Evolutionary conservation across 2,329 filamentous ascomycete species (phyloP).

Genomic region (Chalara sp.): DNA sequence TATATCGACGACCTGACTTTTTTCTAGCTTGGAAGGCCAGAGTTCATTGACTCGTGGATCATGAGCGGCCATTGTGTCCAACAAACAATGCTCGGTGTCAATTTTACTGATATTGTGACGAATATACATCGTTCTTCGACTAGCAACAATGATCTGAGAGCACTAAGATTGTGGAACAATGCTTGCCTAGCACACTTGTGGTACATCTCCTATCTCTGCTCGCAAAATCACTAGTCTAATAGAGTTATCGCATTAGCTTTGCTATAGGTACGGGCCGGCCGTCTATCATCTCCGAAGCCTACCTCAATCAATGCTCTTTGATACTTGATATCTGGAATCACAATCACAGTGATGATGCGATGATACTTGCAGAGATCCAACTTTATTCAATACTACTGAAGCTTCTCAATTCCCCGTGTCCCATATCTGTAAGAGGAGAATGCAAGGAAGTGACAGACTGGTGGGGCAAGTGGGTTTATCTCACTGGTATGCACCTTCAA

Average conservation of each 20-base stretch:
- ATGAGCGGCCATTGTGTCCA: background rate
- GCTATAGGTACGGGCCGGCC: background rate
- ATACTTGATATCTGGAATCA: background rate
- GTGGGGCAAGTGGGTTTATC: background rate
- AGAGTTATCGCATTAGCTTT: background rate
- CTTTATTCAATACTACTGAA: background rate
- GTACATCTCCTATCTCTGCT: background rate
- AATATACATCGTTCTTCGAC: background rate
- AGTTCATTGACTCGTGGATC: background rate
- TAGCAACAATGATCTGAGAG: background rate
- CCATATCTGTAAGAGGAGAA: background rate
- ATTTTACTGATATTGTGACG: background rate
- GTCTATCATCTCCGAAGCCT: background rate
- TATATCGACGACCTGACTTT: background rate
- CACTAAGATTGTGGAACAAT: background rate
- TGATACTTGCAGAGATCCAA: background rate
- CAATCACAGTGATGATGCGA: background rate
- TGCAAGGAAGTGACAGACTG: background rate
- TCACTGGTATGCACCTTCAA: background rate
- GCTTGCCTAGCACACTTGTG: background rate
- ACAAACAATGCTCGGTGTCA: background rate
- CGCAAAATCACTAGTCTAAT: no score
- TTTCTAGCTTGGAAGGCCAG: background rate
- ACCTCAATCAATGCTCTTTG: background rate
- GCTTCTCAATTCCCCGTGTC: background rate